Evolutionary conservation across 805 yeast species (phyloP), one percentile per base, ranked within the genome.

Genomic region (Starmerella bombi): DNA sequence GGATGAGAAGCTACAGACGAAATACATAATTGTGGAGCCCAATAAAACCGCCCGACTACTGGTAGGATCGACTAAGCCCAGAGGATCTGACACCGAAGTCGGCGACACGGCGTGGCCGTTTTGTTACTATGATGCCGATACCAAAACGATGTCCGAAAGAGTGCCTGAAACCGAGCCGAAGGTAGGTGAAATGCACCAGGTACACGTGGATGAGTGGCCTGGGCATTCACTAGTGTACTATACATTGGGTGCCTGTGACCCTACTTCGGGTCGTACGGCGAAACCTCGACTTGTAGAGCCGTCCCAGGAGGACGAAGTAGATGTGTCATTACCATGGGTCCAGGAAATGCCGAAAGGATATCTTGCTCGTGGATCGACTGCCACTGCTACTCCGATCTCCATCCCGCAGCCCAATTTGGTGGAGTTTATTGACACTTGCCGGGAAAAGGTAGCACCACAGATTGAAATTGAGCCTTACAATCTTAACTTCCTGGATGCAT

Each of bases 401-500:
- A 70, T 57, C 25, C 46, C 53, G 1, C 50, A 43, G 5, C 48
- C 57, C n/a, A 59, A 61, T 33, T 43, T 80, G 5, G 81, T 75
- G 25, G 52, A 54, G 3, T 91, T 74, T 52, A 54, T 86, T 15
- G 58, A 62, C 5, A 59, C 60, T 16, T 77, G 86, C 51, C 63
- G 60, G 2, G 70, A 18, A 2, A 34, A 72, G 0, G 62, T 72
- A 34, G 91, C 95, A 0, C 60, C 62, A 6, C 55, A 58, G 4
- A 57, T 86, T 12, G 65, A 62, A 0, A 56, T 88, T 35, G 55
- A 70, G 15, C 72, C 78, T 0, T 70, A 16, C 73, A 93, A 1
- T 85, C 93, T 42, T 1, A 86, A 88, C 54, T 85, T 88, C 50
- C 60, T 82, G 46, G 97, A 91, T 61, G 74, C 77, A 2, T 67